Evolutionary conservation across 2,329 filamentous ascomycete species (phyloP).

Genomic region (Pseudogymnoascus sp.): DNA sequence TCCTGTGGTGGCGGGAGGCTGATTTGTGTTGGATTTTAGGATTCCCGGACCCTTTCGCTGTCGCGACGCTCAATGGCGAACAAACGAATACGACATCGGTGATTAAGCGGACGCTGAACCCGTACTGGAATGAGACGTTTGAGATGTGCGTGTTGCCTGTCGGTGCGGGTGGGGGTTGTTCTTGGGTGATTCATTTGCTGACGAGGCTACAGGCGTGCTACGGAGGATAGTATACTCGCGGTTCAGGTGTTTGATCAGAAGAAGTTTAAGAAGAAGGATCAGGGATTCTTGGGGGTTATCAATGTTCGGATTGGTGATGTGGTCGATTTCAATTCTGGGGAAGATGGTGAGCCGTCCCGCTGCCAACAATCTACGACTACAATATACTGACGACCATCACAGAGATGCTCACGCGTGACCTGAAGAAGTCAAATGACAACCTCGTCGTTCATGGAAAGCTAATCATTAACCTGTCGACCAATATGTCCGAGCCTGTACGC

Average conservation of each 20-base stretch:
- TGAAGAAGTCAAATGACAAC: conserved; percentile 97
- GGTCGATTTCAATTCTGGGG: conserved; percentile 79
- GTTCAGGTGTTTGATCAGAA: conserved; percentile 99
- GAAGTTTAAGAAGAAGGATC: conserved; percentile 99
- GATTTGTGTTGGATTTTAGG: conserved; percentile 42
- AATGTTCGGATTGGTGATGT: conserved; percentile 94
- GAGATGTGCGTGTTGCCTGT: conserved; percentile 64
- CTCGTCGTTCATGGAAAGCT: conserved; percentile 96
- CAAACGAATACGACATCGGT: conserved; percentile 97
- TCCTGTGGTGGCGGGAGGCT: conserved; percentile 25
- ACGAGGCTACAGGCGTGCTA: conserved; percentile 58
- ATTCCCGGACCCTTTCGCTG: conserved; percentile 95
- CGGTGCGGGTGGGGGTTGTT: neutral
- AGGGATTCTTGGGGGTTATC: conserved; percentile 95
- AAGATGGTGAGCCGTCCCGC: conserved; percentile 62
- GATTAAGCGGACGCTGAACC: conserved; percentile 94
- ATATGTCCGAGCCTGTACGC: conserved; percentile 63
- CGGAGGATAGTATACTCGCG: conserved; percentile 91
- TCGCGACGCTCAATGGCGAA: conserved; percentile 93
- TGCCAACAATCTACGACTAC: conserved; percentile 12
- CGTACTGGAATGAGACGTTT: conserved; percentile 99
- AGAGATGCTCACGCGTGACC: conserved; percentile 95
- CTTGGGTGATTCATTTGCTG: conserved; percentile 15
- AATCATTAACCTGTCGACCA: conserved; percentile 92
- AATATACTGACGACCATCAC: conserved; percentile 11